Base-by-base conservation (phyloP, 306 rosid genomes). In the Lupinus albus region DNA sequence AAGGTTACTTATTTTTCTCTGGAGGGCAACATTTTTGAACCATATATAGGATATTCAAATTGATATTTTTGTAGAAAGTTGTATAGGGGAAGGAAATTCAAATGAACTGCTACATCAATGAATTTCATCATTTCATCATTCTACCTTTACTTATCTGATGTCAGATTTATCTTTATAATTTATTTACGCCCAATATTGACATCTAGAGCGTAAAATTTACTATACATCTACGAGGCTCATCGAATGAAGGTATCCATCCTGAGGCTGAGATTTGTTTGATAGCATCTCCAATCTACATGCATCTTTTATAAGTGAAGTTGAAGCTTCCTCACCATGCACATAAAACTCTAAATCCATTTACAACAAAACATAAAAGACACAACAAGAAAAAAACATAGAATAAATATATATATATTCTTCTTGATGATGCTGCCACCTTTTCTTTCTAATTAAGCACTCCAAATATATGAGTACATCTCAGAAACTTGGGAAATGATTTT, bases 401-500 rank as follows among this genome's bases (percentile, higher is more conserved):
- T 25, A 25, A 25, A 25, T 25, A 25, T 39, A 42, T 25, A 75
- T 6, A 15, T 35, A 16, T 42, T 38, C 35, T 59, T 67, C 60
- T 60, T 52, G 64, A 61, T 67, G 52, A 48, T 1, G 36, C 33
- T 38, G 44, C 20, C 18, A 32, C 73, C 72, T 72, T 82, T 85
- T 69, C 69, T 79, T 61, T 78, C 78, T 76, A 69, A 39, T 10
- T 9, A 78, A 75, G 67, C 45, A 56, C 59, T 70, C 21, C 42
- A 60, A 72, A 67, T 52, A 50, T 68, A 78, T 67, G 69, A 64
- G 21, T 35, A 17, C 13, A 51, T 42, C 73, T 87, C 83, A 89
- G 78, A 88, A 89, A 74, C 39, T 79, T 0, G 87, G 54, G 84
- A 90, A 90, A 67, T 82, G 88, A 79, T 65, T 80, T 50, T 82